phyloP scores from a whole-genome alignment of 1,284 basidiomycete species.

The Pulveroboletus sp. region DNA sequence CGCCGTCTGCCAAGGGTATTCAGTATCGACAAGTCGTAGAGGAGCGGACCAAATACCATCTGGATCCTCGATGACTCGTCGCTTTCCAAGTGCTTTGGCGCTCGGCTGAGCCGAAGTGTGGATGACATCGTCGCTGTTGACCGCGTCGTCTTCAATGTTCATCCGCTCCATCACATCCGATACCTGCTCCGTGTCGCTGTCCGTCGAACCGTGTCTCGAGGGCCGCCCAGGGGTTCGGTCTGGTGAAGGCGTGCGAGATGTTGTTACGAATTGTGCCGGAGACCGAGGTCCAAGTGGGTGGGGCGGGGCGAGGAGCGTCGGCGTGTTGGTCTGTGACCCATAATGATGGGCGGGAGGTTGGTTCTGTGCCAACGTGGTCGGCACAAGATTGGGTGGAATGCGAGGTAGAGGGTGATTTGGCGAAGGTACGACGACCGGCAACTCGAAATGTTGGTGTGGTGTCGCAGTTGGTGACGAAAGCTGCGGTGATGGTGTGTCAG shows the following conservation, averaged over 20 bases:
- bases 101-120: conserved; percentile 54
- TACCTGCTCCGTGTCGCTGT: conserved; percentile 26
- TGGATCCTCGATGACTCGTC: conserved; percentile 53
- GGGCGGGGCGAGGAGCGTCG: conserved; percentile 56
- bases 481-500: conserved; percentile 41
- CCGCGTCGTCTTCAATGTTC: conserved; percentile 33
- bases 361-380: conserved; percentile 20
- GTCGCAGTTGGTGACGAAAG: conserved; percentile 43
- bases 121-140: conserved; percentile 36
- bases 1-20: conserved; percentile 33
- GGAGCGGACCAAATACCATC: conserved; percentile 40
- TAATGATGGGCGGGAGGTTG: conserved; percentile 24
- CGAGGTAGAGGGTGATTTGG: conserved; percentile 42
- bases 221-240: conserved; percentile 34
- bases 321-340: conserved; percentile 29
- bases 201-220: conserved; percentile 25
- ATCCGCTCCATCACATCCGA: conserved; percentile 28
- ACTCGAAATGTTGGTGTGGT: conserved; percentile 35
- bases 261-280: conserved; percentile 45
- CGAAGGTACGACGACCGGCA: conserved; percentile 40
- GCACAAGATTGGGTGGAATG: conserved; percentile 33
- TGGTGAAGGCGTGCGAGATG: conserved; percentile 57
- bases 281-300: conserved; percentile 70
- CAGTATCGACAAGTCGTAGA: not conserved
- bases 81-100: conserved; percentile 80